Base-by-base conservation (phyloP, 2,329 filamentous ascomycete species). In the Cladosporium sp. region DNA sequence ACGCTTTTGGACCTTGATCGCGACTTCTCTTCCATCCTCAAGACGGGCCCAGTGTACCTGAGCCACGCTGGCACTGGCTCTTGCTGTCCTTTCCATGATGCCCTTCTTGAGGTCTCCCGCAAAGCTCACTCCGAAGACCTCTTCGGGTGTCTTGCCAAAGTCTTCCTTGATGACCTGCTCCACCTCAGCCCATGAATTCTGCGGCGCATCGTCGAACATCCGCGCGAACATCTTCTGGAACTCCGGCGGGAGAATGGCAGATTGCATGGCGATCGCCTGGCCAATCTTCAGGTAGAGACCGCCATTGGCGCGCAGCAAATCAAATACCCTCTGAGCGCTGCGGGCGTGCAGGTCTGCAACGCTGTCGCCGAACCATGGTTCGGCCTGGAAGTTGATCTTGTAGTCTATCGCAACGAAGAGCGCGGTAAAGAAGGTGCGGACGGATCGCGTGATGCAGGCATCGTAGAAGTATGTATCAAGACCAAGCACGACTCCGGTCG, bases 181-280 rank as follows among this genome's bases (percentile, higher is more conserved):
- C 2, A 95, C 85, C 46, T 92, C 88, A 59, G 77, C 79, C 91
- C 91, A 97, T 40, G 80, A 78, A 67, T 95, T 93, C 76, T 96
- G 91, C 35, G 92, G 91, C 57, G 93, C 93, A 74, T 97, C 92
- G 67, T 97, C 93, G 68, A 97, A 98, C 89, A 98, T 96, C 64
- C 86, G 81, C 18, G 86, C 78, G 67, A 98, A 98, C 90, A 96
- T 97, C 64, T 85, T 84, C 74, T 95, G 90, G 63, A 97, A 97
- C 70, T 95, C 90, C 0, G 91, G 88, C 22, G 93, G 93, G 56
- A 98, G 74, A 22, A 97, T 84, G 0, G 92, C 92, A 60, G 87
- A 92, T 76, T 98, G 93, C 93, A 97, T 97, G 11, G 92, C 93
- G 60, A 98, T 92, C 4, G 93, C 93, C 76, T 98, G 93, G 0